Evolutionary conservation across 805 yeast genomes (phyloP).

Genomic region (Yarrowia sp.): DNA sequence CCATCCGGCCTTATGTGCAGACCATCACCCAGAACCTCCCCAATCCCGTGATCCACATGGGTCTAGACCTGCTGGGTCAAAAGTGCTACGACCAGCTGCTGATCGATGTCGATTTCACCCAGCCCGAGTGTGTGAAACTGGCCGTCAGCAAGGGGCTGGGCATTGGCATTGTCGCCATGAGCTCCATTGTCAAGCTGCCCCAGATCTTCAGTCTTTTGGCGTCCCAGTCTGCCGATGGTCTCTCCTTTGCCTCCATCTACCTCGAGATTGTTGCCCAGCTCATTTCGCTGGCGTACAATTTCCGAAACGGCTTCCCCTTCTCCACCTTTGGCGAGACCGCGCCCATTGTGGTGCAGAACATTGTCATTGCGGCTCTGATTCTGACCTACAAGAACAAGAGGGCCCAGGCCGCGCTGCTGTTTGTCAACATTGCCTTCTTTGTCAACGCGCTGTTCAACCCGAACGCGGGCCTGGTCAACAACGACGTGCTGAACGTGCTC

Average conservation of each 20-base stretch:
- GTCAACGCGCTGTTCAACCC: constrained; percentile 45
- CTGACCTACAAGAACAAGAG: constrained; percentile 44
- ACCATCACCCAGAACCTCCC: constrained; percentile 43
- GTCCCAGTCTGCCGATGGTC: constrained; percentile 50
- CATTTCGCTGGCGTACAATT: constrained; percentile 52
- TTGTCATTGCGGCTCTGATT: constrained; percentile 49
- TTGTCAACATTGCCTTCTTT: constrained; percentile 43
- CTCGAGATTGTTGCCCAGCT: constrained; percentile 51
- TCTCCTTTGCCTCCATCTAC: constrained; percentile 49
- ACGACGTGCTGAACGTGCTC: constrained; percentile 44
- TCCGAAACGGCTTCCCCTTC: constrained; percentile 51
- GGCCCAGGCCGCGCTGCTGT: constrained; percentile 42
- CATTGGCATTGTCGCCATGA: constrained; percentile 51
- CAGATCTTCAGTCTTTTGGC: constrained; percentile 52
- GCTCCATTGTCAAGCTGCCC: constrained; percentile 54
- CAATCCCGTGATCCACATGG: constrained; percentile 44
- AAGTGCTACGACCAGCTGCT: constrained; percentile 45
- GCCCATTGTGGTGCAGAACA: constrained; percentile 52
- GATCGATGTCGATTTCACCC: constrained; percentile 44
- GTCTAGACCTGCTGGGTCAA: constrained; percentile 43
- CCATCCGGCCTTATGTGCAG: constrained; percentile 41
- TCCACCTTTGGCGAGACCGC: constrained; percentile 53
- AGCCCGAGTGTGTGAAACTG: constrained; percentile 46
- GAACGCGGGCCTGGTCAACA: constrained; percentile 45
- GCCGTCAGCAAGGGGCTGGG: constrained; percentile 51